Evolutionary conservation across 2,329 filamentous ascomycete species (phyloP).

Genomic region (Fusarium staphyleae): DNA sequence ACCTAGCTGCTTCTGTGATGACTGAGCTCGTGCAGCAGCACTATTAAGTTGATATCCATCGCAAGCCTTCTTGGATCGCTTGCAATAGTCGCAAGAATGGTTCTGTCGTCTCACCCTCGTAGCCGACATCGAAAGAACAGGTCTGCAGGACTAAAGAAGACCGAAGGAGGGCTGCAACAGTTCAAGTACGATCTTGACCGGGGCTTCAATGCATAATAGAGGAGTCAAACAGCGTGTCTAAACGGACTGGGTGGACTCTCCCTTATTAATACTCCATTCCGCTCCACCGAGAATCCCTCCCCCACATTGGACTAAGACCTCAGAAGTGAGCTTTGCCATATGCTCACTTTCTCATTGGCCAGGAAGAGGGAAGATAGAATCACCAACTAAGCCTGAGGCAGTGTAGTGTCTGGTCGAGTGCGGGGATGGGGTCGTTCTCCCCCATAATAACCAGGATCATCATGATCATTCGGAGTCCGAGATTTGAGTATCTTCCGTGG

Average conservation of each 20-base stretch:
- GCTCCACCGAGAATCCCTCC: slow-evolving; percentile 6
- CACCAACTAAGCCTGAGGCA: background rate
- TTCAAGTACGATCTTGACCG: background rate
- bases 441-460: slow-evolving; percentile 1
- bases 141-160: background rate
- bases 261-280: slow-evolving; percentile 16
- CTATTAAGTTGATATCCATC: slow-evolving; percentile 36
- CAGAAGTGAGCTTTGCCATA: background rate
- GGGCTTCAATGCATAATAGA: slow-evolving; percentile 1
- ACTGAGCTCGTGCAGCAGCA: background rate
- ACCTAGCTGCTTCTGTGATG: background rate
- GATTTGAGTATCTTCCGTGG: too few relatives aligned
- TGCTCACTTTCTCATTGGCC: background rate
- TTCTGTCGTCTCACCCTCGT: slow-evolving; percentile 31
- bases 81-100: slow-evolving; percentile 38
- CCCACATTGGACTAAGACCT: slow-evolving; percentile 7
- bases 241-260: slow-evolving; percentile 2
- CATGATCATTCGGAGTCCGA: too few relatives aligned
- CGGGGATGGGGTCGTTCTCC: background rate
- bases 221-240: background rate
- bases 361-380: background rate
- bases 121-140: slow-evolving; percentile 12
- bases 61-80: slow-evolving; percentile 39
- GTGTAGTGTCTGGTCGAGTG: background rate
- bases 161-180: background rate